These are phyloP conservation scores for Sextonia rubra DNA, from an alignment of 164 flowering plant species.

Conservation along the genomic window DNA sequence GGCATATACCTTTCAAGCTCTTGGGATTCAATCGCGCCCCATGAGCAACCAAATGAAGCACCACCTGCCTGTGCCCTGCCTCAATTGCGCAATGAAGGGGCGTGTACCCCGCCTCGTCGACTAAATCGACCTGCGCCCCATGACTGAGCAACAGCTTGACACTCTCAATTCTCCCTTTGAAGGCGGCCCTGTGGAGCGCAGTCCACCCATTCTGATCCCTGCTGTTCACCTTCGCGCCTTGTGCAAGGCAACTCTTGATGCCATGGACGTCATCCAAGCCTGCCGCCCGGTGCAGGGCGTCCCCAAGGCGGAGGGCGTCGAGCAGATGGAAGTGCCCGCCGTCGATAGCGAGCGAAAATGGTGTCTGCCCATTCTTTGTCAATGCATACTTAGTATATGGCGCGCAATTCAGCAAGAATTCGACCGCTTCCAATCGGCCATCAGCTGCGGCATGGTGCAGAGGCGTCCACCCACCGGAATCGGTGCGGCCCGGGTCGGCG, in stretches of 20 bases:
- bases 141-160: constrained; percentile 46
- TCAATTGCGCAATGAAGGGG: constrained; percentile 66
- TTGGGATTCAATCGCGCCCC: constrained; percentile 48
- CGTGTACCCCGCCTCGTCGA: constrained; percentile 58
- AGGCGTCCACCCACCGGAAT: constrained; percentile 48
- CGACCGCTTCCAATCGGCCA: constrained; percentile 43
- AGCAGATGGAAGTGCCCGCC: constrained; percentile 35
- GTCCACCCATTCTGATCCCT: constrained; percentile 84
- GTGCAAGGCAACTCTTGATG: constrained; percentile 44
- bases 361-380: constrained; percentile 50
- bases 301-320: constrained; percentile 40
- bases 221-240: constrained; percentile 50
- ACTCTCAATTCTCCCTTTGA: constrained; percentile 54
- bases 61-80: constrained; percentile 56
- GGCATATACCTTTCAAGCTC: constrained; percentile 27
- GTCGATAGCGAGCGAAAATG: constrained; percentile 48
- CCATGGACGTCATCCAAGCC: constrained; percentile 40
- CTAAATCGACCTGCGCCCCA: constrained; percentile 47
- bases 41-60: constrained; percentile 35
- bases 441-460: constrained; percentile 57
- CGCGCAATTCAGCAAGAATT: constrained; percentile 31
- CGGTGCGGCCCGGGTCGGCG: constrained; percentile 32
- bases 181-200: constrained; percentile 70
- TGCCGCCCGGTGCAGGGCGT: constrained; percentile 56
- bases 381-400: constrained; percentile 35